Evolutionary conservation across 2,329 filamentous ascomycete genomes (phyloP).

Genomic region (Epichloe uncinata): DNA sequence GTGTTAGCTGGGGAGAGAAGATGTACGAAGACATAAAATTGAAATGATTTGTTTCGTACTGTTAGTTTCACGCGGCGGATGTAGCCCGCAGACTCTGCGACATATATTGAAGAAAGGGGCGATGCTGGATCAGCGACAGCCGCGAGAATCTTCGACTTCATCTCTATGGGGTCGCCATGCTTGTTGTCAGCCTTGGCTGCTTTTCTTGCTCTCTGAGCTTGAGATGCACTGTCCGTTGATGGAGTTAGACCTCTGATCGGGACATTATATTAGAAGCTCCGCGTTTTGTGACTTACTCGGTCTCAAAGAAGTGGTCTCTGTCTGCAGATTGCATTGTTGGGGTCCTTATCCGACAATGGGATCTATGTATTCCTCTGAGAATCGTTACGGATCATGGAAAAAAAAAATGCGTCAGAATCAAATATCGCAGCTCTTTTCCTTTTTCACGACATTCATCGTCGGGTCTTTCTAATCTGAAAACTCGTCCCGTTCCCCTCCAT

Average conservation of each 20-base stretch:
- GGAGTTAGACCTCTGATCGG: too few species aligned
- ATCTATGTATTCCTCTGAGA: too few species aligned
- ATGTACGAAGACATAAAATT: neutral
- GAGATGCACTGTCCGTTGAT: slow-evolving; percentile 28
- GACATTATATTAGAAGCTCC: too few species aligned
- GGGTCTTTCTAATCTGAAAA: neutral
- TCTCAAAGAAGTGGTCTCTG: slow-evolving; percentile 81
- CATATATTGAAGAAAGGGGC: slow-evolving; percentile 46
- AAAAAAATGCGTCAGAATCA: neutral
- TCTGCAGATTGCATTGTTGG: slow-evolving; percentile 56
- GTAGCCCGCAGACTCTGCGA: slow-evolving; percentile 78
- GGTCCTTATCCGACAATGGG: neutral
- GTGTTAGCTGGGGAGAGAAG: neutral
- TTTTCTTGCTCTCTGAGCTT: slow-evolving; percentile 42
- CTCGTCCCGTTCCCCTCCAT: neutral
- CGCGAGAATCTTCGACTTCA: slow-evolving; percentile 79
- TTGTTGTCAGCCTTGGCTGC: slow-evolving; percentile 61
- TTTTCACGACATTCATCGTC: neutral
- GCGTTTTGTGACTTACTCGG: slow-evolving; percentile 48
- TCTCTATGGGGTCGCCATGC: slow-evolving; percentile 64
- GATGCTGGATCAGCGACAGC: slow-evolving; percentile 54
- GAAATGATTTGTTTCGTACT: slow-evolving; percentile 3
- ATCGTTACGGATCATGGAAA: too few species aligned
- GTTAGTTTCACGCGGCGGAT: slow-evolving; percentile 46
- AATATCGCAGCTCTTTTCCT: neutral